Conservation (phyloP, 2,329 filamentous ascomycete genomes). For the Penicillium olsonii region DNA sequence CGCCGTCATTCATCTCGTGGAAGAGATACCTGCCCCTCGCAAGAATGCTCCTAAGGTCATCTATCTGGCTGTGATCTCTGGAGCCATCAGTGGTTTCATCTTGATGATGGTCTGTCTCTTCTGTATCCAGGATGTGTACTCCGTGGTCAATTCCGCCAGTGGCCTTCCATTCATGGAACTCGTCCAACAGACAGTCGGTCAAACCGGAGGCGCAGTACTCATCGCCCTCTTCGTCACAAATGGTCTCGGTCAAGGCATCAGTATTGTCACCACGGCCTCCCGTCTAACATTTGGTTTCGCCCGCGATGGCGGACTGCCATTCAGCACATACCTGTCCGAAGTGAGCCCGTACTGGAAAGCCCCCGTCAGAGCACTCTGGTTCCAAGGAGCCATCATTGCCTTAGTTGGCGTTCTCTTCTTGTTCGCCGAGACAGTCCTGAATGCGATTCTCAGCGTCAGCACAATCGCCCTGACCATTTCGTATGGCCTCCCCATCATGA, state of each 20-base stretch:
- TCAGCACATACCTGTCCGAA: slow-evolving; percentile 45
- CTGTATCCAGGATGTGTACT: slow-evolving; percentile 49
- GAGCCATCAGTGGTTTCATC: slow-evolving; percentile 50
- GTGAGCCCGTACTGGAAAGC: slow-evolving; percentile 53
- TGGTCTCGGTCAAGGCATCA: slow-evolving; percentile 55
- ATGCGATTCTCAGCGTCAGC: slow-evolving; percentile 57
- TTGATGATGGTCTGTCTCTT: slow-evolving; percentile 56
- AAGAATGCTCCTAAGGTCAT: slow-evolving; percentile 56
- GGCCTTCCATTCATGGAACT: slow-evolving; percentile 54
- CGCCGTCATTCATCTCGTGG: slow-evolving; percentile 59
- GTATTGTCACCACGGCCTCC: slow-evolving; percentile 53
- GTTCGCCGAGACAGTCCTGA: slow-evolving; percentile 54
- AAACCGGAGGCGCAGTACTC: slow-evolving; percentile 50
- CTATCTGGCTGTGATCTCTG: slow-evolving; percentile 52
- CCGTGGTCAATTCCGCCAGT: slow-evolving; percentile 35
- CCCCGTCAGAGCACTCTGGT: slow-evolving; percentile 54
- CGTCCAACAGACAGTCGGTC: slow-evolving; percentile 40
- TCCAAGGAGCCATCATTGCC: slow-evolving; percentile 49
- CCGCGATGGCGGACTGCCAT: slow-evolving; percentile 52
- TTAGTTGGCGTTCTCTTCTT: slow-evolving; percentile 57
- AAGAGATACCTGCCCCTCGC: slow-evolving; percentile 56
- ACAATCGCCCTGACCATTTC: slow-evolving; percentile 59
- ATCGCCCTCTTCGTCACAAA: slow-evolving; percentile 57
- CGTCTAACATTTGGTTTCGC: slow-evolving; percentile 58
- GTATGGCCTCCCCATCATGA: slow-evolving; percentile 52